Base-by-base conservation (phyloP, 2,329 filamentous ascomycete genomes). In the Thielaviopsis punctulata region DNA sequence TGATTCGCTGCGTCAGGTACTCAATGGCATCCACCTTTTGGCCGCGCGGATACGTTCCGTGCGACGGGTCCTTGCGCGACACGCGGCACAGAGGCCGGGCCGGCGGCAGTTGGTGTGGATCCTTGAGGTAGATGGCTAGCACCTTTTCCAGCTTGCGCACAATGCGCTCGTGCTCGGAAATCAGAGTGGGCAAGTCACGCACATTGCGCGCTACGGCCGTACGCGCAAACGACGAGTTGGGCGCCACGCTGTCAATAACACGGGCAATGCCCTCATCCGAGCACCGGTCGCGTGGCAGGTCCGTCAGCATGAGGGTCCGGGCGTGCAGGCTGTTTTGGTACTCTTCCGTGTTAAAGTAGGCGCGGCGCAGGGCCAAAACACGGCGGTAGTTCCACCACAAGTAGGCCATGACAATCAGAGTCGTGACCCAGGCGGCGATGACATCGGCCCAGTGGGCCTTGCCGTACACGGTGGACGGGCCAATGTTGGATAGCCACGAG, bases 11-110 rank as follows among this genome's bases (percentile, higher is more conserved):
- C 0, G 88, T 93, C 51, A 94, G 72, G 61, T 95, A 96, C 57
- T 95, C 86, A 61, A 98, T 96, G 18, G 92, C 87, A 62, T 98
- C 92, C 4, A 96, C 77, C 63, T 88, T 90, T 58, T 85, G 78
- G 13, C 77, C 77, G 30, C 75, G 77, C 22, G 81, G 73, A 58
- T 80, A 82, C 1, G 76, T 77, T 45, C 65, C 67, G 59, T 79
- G 81, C 0, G 79, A 75, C 52, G 77, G 79, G 60, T 95, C 86
- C 57, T 83, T 84, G 63, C 88, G 90, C 12, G 84, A 84, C 0
- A 86, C 85, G 45, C 76, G 79, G 70, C 89, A 93, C 48, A 76
- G 74, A 1, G 92, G 92, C 30, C 92, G 77, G 19, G 77, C 78
- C 0, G 83, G 60, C 0, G 92, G 92, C 0, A 96, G 72, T 56